These are phyloP conservation scores for Apiotrichum sp. DNA, from an alignment of 1,284 basidiomycete species.

Conservation along the genomic window DNA sequence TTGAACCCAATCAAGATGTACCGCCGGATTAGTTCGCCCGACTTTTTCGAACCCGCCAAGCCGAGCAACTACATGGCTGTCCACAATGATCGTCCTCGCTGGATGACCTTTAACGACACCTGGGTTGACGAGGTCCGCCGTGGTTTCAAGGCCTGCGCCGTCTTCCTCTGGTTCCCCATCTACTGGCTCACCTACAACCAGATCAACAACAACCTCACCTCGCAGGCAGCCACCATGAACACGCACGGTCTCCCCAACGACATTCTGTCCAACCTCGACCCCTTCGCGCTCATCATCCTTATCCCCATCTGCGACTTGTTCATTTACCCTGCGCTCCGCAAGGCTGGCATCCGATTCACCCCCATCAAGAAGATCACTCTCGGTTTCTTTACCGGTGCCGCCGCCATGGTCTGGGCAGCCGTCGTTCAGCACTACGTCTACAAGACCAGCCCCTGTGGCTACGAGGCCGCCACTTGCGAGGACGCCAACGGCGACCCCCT, in stretches of 20 bases:
- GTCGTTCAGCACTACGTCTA: constrained; percentile 51
- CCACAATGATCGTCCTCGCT: constrained; percentile 10
- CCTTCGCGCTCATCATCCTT: constrained; percentile 2
- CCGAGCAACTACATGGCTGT: constrained; percentile 10
- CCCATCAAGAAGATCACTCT: constrained; percentile 18
- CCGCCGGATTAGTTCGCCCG: not conserved
- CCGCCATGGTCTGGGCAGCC: constrained; percentile 45
- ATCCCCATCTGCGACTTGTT: constrained; percentile 3
- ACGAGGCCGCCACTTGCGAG: constrained; percentile 38
- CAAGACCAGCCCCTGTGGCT: constrained; percentile 45
- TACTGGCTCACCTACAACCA: constrained; percentile 46
- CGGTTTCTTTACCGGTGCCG: constrained; percentile 20
- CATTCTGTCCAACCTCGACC: constrained; percentile 4
- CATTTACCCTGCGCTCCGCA: constrained; percentile 19
- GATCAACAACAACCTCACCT: constrained; percentile 31
- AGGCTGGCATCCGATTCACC: constrained; percentile 7
- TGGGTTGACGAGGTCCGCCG: constrained; percentile 48
- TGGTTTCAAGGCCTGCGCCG: constrained; percentile 46
- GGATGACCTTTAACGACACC: constrained; percentile 44
- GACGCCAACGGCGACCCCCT: not conserved
- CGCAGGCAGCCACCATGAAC: constrained; percentile 38
- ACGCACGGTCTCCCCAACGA: constrained; percentile 25
- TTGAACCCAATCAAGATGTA: not conserved
- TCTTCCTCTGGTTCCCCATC: constrained; percentile 38
- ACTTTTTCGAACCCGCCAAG: constrained; percentile 10